Evolutionary conservation across 176 grass and related monocot genomes (phyloP), one percentile per base, ranked within the genome.

Genomic region (Eleusine coracana): DNA sequence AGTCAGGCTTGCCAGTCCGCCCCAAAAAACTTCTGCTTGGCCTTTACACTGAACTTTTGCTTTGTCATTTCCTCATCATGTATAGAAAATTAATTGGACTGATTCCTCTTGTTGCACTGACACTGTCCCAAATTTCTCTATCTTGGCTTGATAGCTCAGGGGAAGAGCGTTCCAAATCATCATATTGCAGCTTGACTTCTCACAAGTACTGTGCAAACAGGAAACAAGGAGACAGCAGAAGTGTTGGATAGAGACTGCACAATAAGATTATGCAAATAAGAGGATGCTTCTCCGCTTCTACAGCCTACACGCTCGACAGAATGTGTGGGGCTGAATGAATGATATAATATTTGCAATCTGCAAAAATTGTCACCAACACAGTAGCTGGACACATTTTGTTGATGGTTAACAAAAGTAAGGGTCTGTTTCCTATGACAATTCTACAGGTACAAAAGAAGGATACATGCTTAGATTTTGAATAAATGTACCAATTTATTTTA

Each of bases 271-370:
- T 59, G 25, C 42, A n/a, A 11, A 25, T 60, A 10, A 46, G 27
- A 70, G 28, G 31, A 46, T 69, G 64, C 17, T 69, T 58, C 23
- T 34, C 41, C 68, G 48, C 8, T 44, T 63, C 54, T 65, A 17
- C 20, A 9, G 44, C 13, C 63, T 16, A 39, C 37, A 67, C 18
- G 8, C 7, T 0, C 2, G 41, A 62, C 60, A 34, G 23, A 63
- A 65, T 5, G 25, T 25, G 8, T 18, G 45, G 45, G 44, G 14
- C 41, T 55, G 81, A 74, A 67, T 21, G 13, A 28, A 31, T 31
- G 44, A 40, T 13, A 42, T 5, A 73, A 73, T 55, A 20, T 66
- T 12, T 56, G 46, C 18, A 80, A 68, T 48, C 84, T 74, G 84
- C 45, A 80, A 80, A 34, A n/a, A 2, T 67, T 74, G 54, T 11